A percentile compares a stretch with the other conserved stretches of the same genome.
Evolutionary conservation across 495 filamentous ascomycete genomes (phyloP).

Genomic region (Neurospora hispaniola): DNA sequence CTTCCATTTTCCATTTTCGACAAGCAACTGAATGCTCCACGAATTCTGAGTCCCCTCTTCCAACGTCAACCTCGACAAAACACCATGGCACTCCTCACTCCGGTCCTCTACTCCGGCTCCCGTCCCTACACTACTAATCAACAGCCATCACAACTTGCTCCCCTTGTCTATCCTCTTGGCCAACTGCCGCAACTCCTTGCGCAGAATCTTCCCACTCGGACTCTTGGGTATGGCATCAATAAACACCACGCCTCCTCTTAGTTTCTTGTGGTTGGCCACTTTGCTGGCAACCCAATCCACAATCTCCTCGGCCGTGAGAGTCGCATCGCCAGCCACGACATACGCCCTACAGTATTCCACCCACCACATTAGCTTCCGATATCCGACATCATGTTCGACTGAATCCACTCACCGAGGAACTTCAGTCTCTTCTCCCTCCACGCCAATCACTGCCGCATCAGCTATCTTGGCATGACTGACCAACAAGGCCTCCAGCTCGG

Average conservation of each 20-base stretch:
- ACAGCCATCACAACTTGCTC: constrained; percentile 7
- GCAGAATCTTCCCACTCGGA: constrained; percentile 71
- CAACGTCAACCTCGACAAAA: too few species aligned
- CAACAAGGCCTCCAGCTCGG: constrained; percentile 70
- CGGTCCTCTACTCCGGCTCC: too few species aligned
- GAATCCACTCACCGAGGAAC: constrained; percentile 40
- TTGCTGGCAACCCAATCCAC: constrained; percentile 28
- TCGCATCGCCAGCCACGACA: constrained; percentile 40
- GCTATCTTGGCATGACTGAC: constrained; percentile 55
- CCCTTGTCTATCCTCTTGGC: constrained; percentile 13
- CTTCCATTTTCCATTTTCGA: not conserved
- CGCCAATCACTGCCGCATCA: constrained; percentile 70
- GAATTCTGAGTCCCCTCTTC: too few species aligned
- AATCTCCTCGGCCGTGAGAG: constrained; percentile 18
- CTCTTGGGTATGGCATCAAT: constrained; percentile 74
- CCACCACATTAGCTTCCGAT: not conserved
- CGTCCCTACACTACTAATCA: too few species aligned
- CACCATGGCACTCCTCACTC: too few species aligned
- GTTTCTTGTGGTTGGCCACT: constrained; percentile 59
- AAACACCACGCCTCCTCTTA: constrained; percentile 69
- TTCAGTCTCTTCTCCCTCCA: constrained; percentile 58
- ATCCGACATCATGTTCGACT: not conserved
- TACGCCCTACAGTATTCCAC: constrained; percentile 43
- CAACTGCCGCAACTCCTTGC: constrained; percentile 40
- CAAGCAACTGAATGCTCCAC: too few species aligned